These are phyloP conservation scores for Paragyromitra xinjiangensis DNA, from an alignment of 495 filamentous ascomycete genomes.

Conservation along the genomic window DNA sequence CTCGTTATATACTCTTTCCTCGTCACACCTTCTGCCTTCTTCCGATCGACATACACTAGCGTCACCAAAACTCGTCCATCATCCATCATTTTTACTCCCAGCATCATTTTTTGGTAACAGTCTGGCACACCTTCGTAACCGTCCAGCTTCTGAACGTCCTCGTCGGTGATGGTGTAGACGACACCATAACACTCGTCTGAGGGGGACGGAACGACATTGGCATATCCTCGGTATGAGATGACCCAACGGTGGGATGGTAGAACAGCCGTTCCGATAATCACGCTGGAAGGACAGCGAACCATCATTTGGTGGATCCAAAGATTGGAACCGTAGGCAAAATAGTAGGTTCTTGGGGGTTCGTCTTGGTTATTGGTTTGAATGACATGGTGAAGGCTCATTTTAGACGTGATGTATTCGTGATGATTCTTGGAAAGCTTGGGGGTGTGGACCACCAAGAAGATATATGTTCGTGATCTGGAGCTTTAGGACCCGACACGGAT, in stretches of 20 bases:
- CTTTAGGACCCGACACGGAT: not conserved
- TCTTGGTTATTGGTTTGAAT: conserved; percentile 4
- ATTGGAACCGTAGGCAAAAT: conserved; percentile 81
- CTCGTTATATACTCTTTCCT: conserved; percentile 71
- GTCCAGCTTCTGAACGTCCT: conserved; percentile 65
- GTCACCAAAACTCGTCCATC: conserved; percentile 33
- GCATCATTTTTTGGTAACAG: conserved; percentile 62
- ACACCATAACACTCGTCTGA: conserved; percentile 63
- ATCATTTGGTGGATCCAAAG: conserved; percentile 74
- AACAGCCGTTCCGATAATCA: conserved; percentile 62
- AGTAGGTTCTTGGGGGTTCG: conserved; percentile 59
- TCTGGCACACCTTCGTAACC: conserved; percentile 67
- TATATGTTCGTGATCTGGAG: not conserved
- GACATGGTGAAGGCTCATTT: not conserved
- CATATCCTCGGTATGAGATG: conserved; percentile 74
- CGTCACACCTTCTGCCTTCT: conserved; percentile 60
- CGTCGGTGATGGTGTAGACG: conserved; percentile 61
- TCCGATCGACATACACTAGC: conserved; percentile 69
- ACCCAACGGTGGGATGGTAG: conserved; percentile 70
- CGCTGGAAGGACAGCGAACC: conserved; percentile 66
- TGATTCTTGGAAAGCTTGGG: not conserved
- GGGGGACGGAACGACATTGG: conserved; percentile 68
- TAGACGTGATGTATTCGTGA: not conserved
- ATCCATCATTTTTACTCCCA: conserved; percentile 49
- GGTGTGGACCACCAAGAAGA: not conserved